These are phyloP conservation scores for Taxawa tesnikishii DNA, from an alignment of 2,329 filamentous ascomycete species.

Conservation along the genomic window DNA sequence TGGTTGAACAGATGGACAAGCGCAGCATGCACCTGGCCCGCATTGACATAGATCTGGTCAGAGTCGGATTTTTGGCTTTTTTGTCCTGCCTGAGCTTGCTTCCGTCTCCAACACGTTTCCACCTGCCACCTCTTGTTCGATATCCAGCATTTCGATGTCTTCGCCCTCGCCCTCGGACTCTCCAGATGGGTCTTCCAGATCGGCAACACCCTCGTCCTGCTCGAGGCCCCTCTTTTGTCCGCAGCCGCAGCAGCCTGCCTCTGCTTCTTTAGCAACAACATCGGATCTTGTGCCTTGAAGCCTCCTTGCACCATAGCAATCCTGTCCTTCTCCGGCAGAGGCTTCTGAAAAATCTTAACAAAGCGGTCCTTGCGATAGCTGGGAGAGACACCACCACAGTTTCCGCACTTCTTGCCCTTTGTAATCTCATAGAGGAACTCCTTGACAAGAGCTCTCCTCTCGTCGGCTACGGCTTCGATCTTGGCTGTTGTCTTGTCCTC, in stretches of 20 bases:
- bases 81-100: slow-evolving; percentile 17
- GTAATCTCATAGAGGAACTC: slow-evolving; percentile 68
- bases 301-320: slow-evolving; percentile 60
- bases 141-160: slow-evolving; percentile 23
- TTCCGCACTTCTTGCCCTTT: slow-evolving; percentile 56
- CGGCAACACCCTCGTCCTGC: slow-evolving; percentile 58
- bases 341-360: slow-evolving; percentile 86
- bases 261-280: slow-evolving; percentile 45
- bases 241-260: slow-evolving; percentile 27
- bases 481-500: slow-evolving; percentile 47
- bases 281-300: slow-evolving; percentile 57
- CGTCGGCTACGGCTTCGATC: slow-evolving; percentile 71
- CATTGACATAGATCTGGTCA: slow-evolving; percentile 63
- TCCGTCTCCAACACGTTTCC: slow-evolving; percentile 42
- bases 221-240: slow-evolving; percentile 35
- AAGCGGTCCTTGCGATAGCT: slow-evolving; percentile 79
- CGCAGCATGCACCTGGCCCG: slow-evolving; percentile 71
- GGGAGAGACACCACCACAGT: slow-evolving; percentile 60
- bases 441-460: slow-evolving; percentile 63
- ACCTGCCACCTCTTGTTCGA: slow-evolving; percentile 27
- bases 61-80: slow-evolving; percentile 25
- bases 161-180: slow-evolving; percentile 22
- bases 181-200: slow-evolving; percentile 42
- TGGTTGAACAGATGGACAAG: slow-evolving; percentile 72
- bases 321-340: slow-evolving; percentile 61